Percentiles rank a stretch among this genome's conserved stretches.
phyloP scores from a whole-genome alignment of 306 rosid species.

The Vicia villosa region DNA sequence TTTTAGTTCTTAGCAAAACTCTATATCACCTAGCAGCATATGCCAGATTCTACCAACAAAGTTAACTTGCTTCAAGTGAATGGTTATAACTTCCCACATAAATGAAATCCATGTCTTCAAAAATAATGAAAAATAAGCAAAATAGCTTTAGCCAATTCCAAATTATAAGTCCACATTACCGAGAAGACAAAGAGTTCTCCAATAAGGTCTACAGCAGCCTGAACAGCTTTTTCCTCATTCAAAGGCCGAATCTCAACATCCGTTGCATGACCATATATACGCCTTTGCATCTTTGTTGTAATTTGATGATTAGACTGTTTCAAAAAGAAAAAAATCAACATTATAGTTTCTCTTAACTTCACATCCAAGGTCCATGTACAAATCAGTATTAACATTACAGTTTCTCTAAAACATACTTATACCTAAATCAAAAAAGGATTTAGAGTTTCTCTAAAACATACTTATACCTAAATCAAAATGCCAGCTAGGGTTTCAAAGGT shows the following conservation, averaged over 20 bases:
- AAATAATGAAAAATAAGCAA: neutral
- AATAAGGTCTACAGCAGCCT: constrained; percentile 84
- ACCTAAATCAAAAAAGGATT: constrained; percentile 1
- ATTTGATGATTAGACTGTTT: constrained; percentile 72
- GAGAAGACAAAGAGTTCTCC: constrained; percentile 89
- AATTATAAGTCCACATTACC: constrained; percentile 46
- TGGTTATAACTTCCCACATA: neutral
- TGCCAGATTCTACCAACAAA: constrained; percentile 17
- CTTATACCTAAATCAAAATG: constrained; percentile 5
- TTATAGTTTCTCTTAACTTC: neutral
- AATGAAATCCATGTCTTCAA: constrained; percentile 17
- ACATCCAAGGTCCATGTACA: constrained; percentile 2
- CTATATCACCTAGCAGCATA: constrained; percentile 15
- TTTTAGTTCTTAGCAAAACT: neutral
- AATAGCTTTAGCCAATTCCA: constrained; percentile 3
- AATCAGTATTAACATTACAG: neutral
- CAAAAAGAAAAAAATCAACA: constrained; percentile 20
- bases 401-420: constrained; percentile 19
- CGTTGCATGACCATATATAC: constrained; percentile 80
- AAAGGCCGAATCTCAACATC: constrained; percentile 87
- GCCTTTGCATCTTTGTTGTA: constrained; percentile 80
- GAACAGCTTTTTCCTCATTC: constrained; percentile 93
- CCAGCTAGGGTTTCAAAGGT: neutral
- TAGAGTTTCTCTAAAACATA: constrained; percentile 12
- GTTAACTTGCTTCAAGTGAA: constrained; percentile 16